Evolutionary conservation across 257 asterid species (phyloP).

Genomic region (Nicotiana tabacum): DNA sequence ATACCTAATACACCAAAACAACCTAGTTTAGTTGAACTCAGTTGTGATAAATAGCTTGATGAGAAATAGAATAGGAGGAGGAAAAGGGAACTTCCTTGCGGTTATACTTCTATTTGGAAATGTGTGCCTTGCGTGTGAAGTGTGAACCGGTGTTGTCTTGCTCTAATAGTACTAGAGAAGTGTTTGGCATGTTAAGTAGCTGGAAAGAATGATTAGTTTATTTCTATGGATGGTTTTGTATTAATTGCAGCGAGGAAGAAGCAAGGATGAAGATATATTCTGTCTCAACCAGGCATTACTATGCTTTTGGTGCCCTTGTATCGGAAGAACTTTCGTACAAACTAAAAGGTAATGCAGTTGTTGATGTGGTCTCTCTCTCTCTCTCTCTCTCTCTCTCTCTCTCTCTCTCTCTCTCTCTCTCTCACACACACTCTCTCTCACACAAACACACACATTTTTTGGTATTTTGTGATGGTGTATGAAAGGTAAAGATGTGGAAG

Average conservation of each 20-base stretch:
- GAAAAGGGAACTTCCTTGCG: not conserved
- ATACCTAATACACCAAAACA: not conserved
- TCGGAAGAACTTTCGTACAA: conserved; percentile 16
- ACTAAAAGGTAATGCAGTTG: conserved; percentile 9
- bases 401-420: not conserved
- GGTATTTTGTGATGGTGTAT: not conserved
- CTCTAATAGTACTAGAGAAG: not conserved
- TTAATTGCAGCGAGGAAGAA: conserved; percentile 69
- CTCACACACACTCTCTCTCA: not conserved
- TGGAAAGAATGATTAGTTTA: not conserved
- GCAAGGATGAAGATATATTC: conserved; percentile 73
- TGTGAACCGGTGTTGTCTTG: not conserved
- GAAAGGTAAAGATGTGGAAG: not conserved
- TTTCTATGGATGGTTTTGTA: not conserved
- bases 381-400: not conserved
- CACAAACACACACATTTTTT: not conserved
- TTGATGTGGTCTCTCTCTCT: not conserved
- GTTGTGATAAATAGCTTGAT: not conserved
- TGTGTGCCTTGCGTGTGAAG: not conserved
- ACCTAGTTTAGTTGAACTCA: not conserved
- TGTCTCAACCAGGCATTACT: conserved; percentile 13
- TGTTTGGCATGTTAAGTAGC: not conserved
- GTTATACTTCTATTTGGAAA: not conserved
- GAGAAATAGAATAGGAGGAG: not conserved
- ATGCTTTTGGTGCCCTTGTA: conserved; percentile 18